Conservation (phyloP, 2,329 filamentous ascomycete species). For the Diaporthe vaccinii region DNA sequence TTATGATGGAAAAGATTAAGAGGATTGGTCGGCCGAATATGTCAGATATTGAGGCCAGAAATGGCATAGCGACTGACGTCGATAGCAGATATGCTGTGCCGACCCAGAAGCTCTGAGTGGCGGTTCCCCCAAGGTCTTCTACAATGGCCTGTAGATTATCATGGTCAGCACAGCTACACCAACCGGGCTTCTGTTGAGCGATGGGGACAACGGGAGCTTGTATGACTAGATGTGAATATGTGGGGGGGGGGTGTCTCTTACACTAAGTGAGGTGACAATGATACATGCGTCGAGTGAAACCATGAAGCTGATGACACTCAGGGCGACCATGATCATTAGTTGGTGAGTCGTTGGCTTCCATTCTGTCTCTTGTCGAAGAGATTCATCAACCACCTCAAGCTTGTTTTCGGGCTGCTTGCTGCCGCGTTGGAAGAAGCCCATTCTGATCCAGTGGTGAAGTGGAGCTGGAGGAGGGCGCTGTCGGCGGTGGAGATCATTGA, state of each 20-base stretch:
- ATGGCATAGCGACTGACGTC: constrained; percentile 48
- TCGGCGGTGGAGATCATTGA: constrained; percentile 41
- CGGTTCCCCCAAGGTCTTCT: constrained; percentile 45
- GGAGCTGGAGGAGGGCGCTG: constrained; percentile 38
- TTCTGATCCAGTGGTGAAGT: constrained; percentile 38
- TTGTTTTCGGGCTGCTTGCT: constrained; percentile 28
- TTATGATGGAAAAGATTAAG: constrained; percentile 50
- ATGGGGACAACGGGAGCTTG: no score
- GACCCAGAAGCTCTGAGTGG: constrained; percentile 49
- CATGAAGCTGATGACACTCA: constrained; percentile 44
- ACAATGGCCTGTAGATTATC: constrained; percentile 43
- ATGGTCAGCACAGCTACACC: constrained; percentile 5
- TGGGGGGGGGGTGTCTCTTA: constrained; percentile 14
- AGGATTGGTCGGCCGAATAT: constrained; percentile 53
- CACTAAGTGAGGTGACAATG: constrained; percentile 43
- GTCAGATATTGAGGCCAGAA: constrained; percentile 51
- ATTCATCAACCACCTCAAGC: constrained; percentile 40
- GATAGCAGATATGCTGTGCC: constrained; percentile 48
- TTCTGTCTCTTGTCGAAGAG: constrained; percentile 38
- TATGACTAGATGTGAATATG: not conserved
- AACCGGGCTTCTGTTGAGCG: not conserved
- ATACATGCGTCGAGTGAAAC: constrained; percentile 44
- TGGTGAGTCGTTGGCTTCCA: constrained; percentile 43
- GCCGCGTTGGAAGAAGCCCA: constrained; percentile 39
- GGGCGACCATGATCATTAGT: constrained; percentile 44